Evolutionary conservation across 2,329 filamentous ascomycete genomes (phyloP).

Genomic region (Aspergillus carbonarius): DNA sequence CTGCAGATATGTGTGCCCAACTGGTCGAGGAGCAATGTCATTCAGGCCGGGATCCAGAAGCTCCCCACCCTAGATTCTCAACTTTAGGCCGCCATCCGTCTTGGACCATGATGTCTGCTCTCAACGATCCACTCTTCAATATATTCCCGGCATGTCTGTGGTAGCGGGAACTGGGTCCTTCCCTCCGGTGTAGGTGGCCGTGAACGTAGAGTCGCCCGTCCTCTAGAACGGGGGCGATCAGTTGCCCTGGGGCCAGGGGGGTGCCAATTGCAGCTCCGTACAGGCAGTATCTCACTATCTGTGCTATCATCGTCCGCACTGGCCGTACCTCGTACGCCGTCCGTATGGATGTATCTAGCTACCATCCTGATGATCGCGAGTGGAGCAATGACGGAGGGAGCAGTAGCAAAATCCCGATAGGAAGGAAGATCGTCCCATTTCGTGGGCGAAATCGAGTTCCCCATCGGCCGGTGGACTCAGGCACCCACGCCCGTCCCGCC

Average conservation of each 20-base stretch:
- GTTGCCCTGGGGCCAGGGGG: background rate
- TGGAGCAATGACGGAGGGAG: background rate
- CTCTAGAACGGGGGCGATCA: background rate
- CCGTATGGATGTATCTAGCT: too few relatives aligned
- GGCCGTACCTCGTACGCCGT: background rate
- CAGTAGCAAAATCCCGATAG: background rate
- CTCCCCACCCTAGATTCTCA: constrained; percentile 18
- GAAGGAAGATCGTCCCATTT: background rate
- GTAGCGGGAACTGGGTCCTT: background rate
- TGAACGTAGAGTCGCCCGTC: background rate
- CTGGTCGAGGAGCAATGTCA: constrained; percentile 15
- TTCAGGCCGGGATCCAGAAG: constrained; percentile 14
- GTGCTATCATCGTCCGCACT: background rate
- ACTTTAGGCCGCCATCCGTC: constrained; percentile 17
- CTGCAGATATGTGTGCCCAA: constrained; percentile 32
- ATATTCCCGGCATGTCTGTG: background rate
- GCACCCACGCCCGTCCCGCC: constrained; percentile 3
- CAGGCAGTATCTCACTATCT: background rate
- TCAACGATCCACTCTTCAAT: background rate
- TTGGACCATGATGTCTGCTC: constrained; percentile 2
- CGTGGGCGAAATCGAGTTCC: background rate
- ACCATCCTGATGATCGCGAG: background rate
- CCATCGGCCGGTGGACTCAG: background rate
- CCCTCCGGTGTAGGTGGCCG: background rate
- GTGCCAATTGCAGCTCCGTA: background rate